Conservation (phyloP, 2,329 filamentous ascomycete species). For the Trichoderma simmonsii region DNA sequence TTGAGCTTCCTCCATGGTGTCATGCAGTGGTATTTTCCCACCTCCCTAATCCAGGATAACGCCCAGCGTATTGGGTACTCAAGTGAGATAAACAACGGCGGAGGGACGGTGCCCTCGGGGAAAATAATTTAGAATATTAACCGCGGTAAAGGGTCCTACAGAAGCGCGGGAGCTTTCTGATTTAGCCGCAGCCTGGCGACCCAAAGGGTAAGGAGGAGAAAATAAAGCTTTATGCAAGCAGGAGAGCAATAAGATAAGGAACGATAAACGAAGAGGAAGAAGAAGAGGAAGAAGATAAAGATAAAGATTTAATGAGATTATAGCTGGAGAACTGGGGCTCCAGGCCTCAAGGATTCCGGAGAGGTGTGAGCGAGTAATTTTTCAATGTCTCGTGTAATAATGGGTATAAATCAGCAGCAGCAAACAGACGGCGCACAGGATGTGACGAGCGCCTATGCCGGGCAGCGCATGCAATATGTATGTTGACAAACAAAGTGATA, state of each 20-base stretch:
- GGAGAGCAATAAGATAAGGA: neutral
- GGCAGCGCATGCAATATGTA: neutral
- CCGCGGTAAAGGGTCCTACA: slow-evolving; percentile 15
- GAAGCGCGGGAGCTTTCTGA: slow-evolving; percentile 4
- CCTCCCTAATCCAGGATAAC: slow-evolving; percentile 15
- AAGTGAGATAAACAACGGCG: neutral
- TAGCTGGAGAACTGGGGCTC: slow-evolving; percentile 1
- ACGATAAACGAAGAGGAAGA: neutral
- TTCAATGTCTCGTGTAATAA: neutral
- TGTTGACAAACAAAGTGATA: slow-evolving; percentile 2
- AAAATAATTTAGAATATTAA: slow-evolving; percentile 7
- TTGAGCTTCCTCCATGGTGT: slow-evolving; percentile 16
- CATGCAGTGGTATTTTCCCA: neutral
- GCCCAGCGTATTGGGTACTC: neutral
- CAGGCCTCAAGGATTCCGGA: neutral
- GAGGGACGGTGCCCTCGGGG: neutral
- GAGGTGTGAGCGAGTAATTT: neutral
- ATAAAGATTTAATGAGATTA: neutral
- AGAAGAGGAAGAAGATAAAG: neutral
- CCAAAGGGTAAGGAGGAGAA: neutral
- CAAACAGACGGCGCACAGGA: neutral
- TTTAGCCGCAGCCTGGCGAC: slow-evolving; percentile 11
- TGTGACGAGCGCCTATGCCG: slow-evolving; percentile 4
- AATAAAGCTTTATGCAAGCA: neutral
- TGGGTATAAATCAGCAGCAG: neutral